Percentiles rank a stretch among this genome's conserved stretches.
Evolutionary conservation across 306 rosid species (phyloP).

Genomic region (Cucurbita pepo): DNA sequence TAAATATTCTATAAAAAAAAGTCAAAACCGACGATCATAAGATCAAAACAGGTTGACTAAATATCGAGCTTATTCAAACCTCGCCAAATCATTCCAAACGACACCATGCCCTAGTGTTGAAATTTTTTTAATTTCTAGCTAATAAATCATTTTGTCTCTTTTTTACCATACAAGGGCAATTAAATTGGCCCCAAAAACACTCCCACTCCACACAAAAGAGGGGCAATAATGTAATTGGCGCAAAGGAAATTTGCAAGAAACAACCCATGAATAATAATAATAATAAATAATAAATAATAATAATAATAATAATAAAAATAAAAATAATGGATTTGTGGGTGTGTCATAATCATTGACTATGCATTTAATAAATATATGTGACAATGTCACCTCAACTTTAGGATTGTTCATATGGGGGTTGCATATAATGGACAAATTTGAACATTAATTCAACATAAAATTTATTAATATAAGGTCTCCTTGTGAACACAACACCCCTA

Average conservation of each 20-base stretch:
- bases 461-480: neutral
- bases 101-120: too few species aligned
- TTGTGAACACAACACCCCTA: neutral
- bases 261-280: neutral
- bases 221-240: neutral
- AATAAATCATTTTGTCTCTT: neutral
- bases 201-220: neutral
- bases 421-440: neutral
- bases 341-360: neutral
- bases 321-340: neutral
- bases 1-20: too few species aligned
- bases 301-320: neutral
- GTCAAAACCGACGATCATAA: too few species aligned
- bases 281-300: neutral
- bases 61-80: too few species aligned
- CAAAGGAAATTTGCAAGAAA: neutral
- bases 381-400: neutral
- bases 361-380: neutral
- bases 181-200: neutral
- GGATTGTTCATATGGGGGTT: neutral
- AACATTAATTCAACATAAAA: neutral
- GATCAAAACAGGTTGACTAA: too few species aligned
- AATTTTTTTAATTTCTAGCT: neutral
- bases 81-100: too few species aligned
- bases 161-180: neutral